phyloP scores from a whole-genome alignment of 371 early-diverging fungal species.

The Agmasoma carcini region DNA sequence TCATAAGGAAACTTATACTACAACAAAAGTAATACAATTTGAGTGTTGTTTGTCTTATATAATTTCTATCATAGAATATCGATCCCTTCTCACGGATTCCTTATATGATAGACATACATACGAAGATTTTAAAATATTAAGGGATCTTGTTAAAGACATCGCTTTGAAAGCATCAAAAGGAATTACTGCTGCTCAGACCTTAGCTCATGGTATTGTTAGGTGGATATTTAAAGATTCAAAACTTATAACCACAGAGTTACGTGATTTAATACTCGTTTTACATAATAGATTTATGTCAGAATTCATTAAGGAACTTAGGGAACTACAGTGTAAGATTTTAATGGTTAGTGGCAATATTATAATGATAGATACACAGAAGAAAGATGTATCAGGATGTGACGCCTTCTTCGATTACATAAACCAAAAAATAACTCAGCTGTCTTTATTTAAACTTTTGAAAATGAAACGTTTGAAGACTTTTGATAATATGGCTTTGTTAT shows the following conservation, averaged over 20 bases:
- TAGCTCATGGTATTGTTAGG: constrained; percentile 10
- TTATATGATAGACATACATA: constrained; percentile 17
- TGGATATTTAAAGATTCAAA: constrained; percentile 39
- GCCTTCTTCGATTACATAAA: constrained; percentile 13
- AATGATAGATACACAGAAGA: constrained; percentile 24
- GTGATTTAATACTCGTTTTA: constrained; percentile 22
- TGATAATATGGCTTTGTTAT: constrained; percentile 29
- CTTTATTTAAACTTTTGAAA: constrained; percentile 24
- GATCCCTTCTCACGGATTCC: constrained; percentile 4
- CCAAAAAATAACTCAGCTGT: not conserved
- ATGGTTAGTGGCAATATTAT: constrained; percentile 25
- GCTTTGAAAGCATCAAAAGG: constrained; percentile 6
- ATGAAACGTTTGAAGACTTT: constrained; percentile 21
- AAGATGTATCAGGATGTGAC: constrained; percentile 4
- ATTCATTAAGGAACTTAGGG: constrained; percentile 16
- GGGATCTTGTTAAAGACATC: constrained; percentile 21
- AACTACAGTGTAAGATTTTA: constrained; percentile 27
- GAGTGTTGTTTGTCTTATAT: constrained; percentile 31
- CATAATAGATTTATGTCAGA: constrained; percentile 34
- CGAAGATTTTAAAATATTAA: constrained; percentile 29
- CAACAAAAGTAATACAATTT: constrained; percentile 14
- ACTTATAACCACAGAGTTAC: constrained; percentile 21
- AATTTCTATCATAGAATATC: constrained; percentile 38
- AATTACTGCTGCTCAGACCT: constrained; percentile 6
- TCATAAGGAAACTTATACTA: constrained; percentile 20